phyloP scores from a whole-genome alignment of 179 eudicot genomes.

The Amaranthus tricolor region DNA sequence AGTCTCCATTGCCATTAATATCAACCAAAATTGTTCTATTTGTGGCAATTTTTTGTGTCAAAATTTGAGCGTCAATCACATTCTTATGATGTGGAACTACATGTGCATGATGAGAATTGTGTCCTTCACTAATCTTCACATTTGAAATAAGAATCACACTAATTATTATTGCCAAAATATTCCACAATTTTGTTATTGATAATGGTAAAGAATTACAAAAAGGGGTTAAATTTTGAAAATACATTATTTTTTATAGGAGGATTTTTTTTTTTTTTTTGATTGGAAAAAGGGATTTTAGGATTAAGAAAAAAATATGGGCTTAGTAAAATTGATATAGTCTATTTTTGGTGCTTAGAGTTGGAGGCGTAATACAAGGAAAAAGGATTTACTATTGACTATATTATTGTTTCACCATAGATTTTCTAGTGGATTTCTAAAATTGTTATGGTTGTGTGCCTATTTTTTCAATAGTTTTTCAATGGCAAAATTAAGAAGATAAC shows the following conservation, averaged over 20 bases:
- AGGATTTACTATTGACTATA: conserved; percentile 22
- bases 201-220: conserved; percentile 2
- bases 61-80: conserved; percentile 36
- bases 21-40: conserved; percentile 58
- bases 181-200: conserved; percentile 5
- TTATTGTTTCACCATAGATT: conserved; percentile 18
- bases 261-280: background rate
- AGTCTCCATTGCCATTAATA: conserved; percentile 57
- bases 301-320: background rate
- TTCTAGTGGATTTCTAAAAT: conserved; percentile 9
- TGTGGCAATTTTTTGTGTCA: conserved; percentile 39
- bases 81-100: background rate
- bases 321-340: conserved; percentile 15
- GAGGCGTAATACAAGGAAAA: conserved; percentile 14
- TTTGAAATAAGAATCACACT: background rate
- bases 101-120: conserved; percentile 13
- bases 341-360: conserved; percentile 11
- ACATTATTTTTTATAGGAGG: conserved; percentile 12
- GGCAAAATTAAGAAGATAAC: background rate
- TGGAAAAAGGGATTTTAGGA: conserved; percentile 1
- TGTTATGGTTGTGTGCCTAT: conserved; percentile 13
- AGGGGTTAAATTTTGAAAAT: background rate
- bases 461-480: conserved; percentile 5
- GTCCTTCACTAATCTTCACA: background rate
- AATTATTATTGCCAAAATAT: conserved; percentile 7